Evolutionary conservation across 768 basidiomycete genomes (phyloP), one percentile per base, ranked within the genome.

Genomic region (Brasilioporus rufonigricans): DNA sequence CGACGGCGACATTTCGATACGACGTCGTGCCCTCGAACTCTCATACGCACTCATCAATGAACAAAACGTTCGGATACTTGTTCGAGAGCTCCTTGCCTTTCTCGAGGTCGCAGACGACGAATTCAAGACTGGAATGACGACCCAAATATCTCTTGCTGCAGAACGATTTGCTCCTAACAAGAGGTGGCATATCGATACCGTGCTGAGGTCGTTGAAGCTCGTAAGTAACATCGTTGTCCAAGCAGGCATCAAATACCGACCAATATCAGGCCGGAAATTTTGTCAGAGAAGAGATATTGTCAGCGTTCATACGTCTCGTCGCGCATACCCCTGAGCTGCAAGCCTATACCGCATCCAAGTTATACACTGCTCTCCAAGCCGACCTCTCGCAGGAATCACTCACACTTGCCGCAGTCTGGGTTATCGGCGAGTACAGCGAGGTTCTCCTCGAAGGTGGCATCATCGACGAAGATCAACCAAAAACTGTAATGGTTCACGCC

Each of bases 1-100:
- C n/a, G 97, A 99, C 62, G 97, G 96, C 11, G 97, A 98, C 63
- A 98, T 99, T 52, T 99, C 97, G 11, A 99, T 99, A 67, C 86
- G 97, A 32, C 86, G 97, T 41, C 87, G 97, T 53, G 97, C 97
- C 1, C 83, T 99, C 31, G 97, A 98, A 71, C 80, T 99, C 2
- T 97, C 94, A 12, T 99, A 98, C 69, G 95, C 96, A 0, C 83
- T 99, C 50, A 93, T 98, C 70, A 96, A 97, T 67, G 96, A 98
- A 64, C 79, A 83, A 60, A 98, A 97, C 65, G 91, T 99, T 43
- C 87, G 93, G 35, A 81, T 97, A 50, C 83, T 98, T 54, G 91
- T 92, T 36, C 79, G 96, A 51, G 97, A 99, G 65, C 77, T 99
- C 26, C 79, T 98, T 43, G 91, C 93, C 1, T 99, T 98, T 83